These are phyloP conservation scores for Paraphaeosphaeria minitans DNA, from an alignment of 2,329 filamentous ascomycete species.

Conservation along the genomic window DNA sequence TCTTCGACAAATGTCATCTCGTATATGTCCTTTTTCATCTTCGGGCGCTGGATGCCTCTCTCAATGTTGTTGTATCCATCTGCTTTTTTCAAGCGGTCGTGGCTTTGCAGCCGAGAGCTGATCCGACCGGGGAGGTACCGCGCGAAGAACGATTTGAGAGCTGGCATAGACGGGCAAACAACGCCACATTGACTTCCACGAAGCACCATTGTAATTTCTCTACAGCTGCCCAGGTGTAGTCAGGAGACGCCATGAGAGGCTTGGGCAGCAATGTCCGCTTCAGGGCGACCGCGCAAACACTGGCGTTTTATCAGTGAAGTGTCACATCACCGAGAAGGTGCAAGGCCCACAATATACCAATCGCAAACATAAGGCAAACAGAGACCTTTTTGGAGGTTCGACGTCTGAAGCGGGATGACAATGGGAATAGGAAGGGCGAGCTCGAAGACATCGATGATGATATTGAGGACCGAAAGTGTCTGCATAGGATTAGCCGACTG, in stretches of 20 bases:
- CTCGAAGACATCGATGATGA: slow-evolving; percentile 14
- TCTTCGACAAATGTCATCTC: slow-evolving; percentile 5
- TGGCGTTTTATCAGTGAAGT: slow-evolving; percentile 6
- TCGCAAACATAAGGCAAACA: slow-evolving; percentile 10
- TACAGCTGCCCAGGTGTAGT: slow-evolving; percentile 17
- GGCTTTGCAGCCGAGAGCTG: slow-evolving; percentile 6
- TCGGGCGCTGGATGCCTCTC: background rate
- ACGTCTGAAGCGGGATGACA: slow-evolving; percentile 10
- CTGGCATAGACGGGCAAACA: slow-evolving; percentile 13
- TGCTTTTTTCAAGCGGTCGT: background rate
- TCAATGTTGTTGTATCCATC: slow-evolving; percentile 2
- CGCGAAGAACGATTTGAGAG: slow-evolving; percentile 14
- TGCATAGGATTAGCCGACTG: background rate
- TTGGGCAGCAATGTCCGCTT: slow-evolving; percentile 10
- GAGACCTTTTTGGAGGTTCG: slow-evolving; percentile 3
- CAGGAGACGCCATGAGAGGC: slow-evolving; percentile 12
- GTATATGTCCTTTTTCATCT: background rate
- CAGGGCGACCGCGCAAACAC: slow-evolving; percentile 13
- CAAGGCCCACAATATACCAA: slow-evolving; percentile 10
- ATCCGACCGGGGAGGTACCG: slow-evolving; percentile 10
- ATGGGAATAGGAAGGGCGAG: slow-evolving; percentile 7
- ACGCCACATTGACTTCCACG: slow-evolving; percentile 18
- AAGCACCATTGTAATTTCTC: slow-evolving; percentile 21
- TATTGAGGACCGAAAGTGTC: slow-evolving; percentile 16
- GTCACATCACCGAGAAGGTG: background rate